Base-by-base conservation (phyloP, 805 yeast genomes). In the Kluyveromyces dobzhanskii region DNA sequence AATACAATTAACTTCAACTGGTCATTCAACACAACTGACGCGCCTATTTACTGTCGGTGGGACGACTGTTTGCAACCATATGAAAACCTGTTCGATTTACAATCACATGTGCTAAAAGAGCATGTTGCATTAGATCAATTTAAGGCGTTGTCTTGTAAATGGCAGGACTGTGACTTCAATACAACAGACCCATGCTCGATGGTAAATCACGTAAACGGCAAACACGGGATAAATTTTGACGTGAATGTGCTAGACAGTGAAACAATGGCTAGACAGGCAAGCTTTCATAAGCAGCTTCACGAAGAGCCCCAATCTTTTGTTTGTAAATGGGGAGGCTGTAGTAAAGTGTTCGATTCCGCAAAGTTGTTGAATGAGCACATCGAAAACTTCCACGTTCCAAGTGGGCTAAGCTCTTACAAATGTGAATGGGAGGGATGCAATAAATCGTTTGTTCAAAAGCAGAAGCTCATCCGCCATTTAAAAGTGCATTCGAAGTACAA, bases 401-500 rank as follows among this genome's bases (percentile, higher is more conserved):
- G 80, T 8, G 87, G 96, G 1, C 73, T 81, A 54, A 71, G 81
- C 2, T 59, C 64, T 17, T 86, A 88, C 53, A 57, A 59, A 11
- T 92, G 98, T 55, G 51, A 61, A 30, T 92, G 98, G 98, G 57
- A 68, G 8, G 80, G 74, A 2, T 92, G 98, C 60, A 71, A 71
- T 17, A 72, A 96, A 28, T 56, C 61, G 21, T 92, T 90, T 54
- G 61, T 73, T 8, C 97, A 90, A 57, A 69, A 92, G 23, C 97
- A 90, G 51, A 92, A 90, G 59, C 64, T 87, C 7, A 62, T 83
- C 12, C 71, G 98, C 30, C 98, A 90, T 62, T 64, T 92, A 35
- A 92, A 83, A 59, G 80, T 81, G 4, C 98, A 92, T 58, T 85
- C 97, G 0, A 78, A 80, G 42, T 78, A 81, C 56, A 78, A 80